A percentile compares a stretch with the other conserved stretches of the same genome.
Evolutionary conservation across 495 filamentous ascomycete species (phyloP).

Genomic region (Xylaria palmicola): DNA sequence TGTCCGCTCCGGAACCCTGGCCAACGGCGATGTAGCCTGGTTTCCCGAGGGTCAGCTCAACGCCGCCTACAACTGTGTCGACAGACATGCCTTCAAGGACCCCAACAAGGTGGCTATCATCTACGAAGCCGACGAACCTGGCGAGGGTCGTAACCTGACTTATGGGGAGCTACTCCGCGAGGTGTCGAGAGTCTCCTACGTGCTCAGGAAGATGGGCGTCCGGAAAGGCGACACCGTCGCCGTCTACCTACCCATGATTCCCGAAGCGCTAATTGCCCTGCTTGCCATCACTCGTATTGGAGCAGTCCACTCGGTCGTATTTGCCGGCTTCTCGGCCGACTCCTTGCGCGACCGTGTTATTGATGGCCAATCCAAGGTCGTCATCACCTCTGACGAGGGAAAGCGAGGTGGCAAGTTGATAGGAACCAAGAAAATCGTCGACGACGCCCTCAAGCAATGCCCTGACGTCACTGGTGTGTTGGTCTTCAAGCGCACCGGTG

Average conservation of each 20-base stretch:
- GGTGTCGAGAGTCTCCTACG: constrained; percentile 81
- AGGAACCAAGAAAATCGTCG: constrained; percentile 98
- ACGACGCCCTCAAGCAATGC: constrained; percentile 96
- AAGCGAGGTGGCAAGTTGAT: constrained; percentile 97
- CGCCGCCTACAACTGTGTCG: constrained; percentile 95
- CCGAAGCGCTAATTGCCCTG: constrained; percentile 88
- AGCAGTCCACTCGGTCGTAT: constrained; percentile 96
- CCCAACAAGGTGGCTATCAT: constrained; percentile 93
- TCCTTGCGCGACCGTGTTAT: constrained; percentile 94
- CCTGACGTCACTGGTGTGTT: constrained; percentile 82
- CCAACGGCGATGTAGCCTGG: constrained; percentile 86
- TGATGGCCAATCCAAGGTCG: constrained; percentile 84
- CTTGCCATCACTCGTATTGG: constrained; percentile 90
- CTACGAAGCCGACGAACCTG: constrained; percentile 94
- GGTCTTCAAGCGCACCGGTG: constrained; percentile 93
- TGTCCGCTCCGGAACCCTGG: constrained; percentile 74
- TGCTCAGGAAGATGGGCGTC: constrained; percentile 91
- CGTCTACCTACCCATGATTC: constrained; percentile 98
- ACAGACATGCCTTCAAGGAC: constrained; percentile 90
- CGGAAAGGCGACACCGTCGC: constrained; percentile 97
- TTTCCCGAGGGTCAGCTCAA: constrained; percentile 93
- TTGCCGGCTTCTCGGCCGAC: constrained; percentile 96
- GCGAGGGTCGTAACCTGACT: constrained; percentile 83
- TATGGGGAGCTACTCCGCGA: constrained; percentile 93
- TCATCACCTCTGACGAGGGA: constrained; percentile 96